Base-by-base conservation (phyloP, 2,329 filamentous ascomycete species). In the Hypoxylon sp. region DNA sequence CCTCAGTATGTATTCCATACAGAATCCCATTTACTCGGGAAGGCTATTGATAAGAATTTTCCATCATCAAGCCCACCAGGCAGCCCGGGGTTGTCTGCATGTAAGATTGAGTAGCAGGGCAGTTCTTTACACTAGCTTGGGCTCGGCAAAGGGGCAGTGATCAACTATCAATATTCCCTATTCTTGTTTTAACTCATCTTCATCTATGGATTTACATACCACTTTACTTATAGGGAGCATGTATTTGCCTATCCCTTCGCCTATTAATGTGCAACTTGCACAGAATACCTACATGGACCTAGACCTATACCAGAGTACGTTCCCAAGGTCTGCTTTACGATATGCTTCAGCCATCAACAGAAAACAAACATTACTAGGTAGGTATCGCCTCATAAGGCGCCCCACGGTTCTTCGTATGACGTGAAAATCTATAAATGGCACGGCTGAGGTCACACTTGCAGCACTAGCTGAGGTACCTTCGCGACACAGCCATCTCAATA, bases 101-200 rank as follows among this genome's bases (percentile, higher is more conserved):
- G 53, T 64, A 64, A 64, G 62, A 68, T 65, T 68, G 58, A 55
- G 56, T 61, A 50, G 18, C 55, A 65, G 58, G 63, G 51, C 53
- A 63, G 54, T 28, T 44, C 30, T 53, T 53, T 62, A n/a, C n/a
- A n/a, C n/a, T n/a, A 54, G 58, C 54, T 36, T 50, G 58, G 49
- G 46, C 61, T 52, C 14, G 46, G 42, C 24, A 62, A 60, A 48
- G 65, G 45, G 60, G 60, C 56, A 55, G 53, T 66, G 60, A 66
- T 68, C 52, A 58, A 52, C 59, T 33, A 42, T 36, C 22, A 26
- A 32, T 16, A 56, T 57, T 40, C 56, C 55, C 33, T 18, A 28
- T 61, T 61, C 53, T 52, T 51, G 49, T 56, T 50, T 49, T 26
- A 32, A 59, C 22, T n/a, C 16, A 50, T 56, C 53, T 51, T 45